A percentile compares a stretch with the other conserved stretches of the same genome.
These are phyloP conservation scores for Rauvolfia tetraphylla DNA, from an alignment of 257 asterid genomes.

Conservation along the genomic window DNA sequence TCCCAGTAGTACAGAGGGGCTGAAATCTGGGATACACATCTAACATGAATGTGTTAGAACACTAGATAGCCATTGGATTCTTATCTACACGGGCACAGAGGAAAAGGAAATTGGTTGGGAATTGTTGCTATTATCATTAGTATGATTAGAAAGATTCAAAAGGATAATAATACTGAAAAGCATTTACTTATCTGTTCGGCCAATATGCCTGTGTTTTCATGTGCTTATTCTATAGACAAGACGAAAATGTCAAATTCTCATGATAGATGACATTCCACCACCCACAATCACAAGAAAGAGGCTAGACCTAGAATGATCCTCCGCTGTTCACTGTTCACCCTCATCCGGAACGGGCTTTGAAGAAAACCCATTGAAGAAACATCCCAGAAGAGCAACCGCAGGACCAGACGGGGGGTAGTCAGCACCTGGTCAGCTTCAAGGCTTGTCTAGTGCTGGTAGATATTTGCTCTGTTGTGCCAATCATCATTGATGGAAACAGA, in stretches of 20 bases:
- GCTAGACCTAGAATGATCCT: background rate
- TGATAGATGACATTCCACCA: slow-evolving; percentile 18
- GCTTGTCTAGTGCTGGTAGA: too few species aligned
- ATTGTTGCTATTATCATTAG: background rate
- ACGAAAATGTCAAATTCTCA: slow-evolving; percentile 18
- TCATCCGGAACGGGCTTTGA: background rate
- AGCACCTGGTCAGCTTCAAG: background rate
- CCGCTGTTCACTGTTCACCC: background rate
- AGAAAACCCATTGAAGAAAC: background rate
- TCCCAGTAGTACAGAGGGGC: background rate
- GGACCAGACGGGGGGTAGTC: background rate
- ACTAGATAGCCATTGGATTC: slow-evolving; percentile 26
- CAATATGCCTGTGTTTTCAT: background rate
- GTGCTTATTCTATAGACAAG: background rate
- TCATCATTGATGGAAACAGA: too few species aligned
- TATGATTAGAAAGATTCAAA: background rate
- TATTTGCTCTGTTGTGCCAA: too few species aligned
- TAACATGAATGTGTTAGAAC: slow-evolving; percentile 6
- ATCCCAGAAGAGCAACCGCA: background rate
- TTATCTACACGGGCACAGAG: slow-evolving; percentile 30
- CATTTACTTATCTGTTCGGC: background rate
- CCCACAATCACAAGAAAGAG: background rate
- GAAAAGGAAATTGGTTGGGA: background rate
- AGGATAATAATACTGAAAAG: background rate
- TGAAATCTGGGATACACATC: background rate